Evolutionary conservation across 768 basidiomycete genomes (phyloP), one percentile per base, ranked within the genome.

Genomic region (Rhizopogon roseolus): DNA sequence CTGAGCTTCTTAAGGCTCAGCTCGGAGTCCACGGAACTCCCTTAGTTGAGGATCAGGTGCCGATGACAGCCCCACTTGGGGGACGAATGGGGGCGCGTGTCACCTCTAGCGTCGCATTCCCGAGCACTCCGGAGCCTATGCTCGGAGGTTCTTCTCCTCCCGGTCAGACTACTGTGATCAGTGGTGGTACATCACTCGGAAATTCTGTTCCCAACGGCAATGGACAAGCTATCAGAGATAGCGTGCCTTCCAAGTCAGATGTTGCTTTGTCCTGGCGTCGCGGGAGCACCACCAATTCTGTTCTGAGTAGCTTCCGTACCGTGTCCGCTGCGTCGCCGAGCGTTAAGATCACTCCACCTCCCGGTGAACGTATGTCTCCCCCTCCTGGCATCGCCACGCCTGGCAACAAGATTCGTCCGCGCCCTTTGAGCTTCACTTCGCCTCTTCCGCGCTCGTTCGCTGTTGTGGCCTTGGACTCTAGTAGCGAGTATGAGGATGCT

Each of bases 261-360:
- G 72, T 81, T 34, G 89, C 81, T 46, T 74, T 81, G 37, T 90
- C 88, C 49, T 93, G 91, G 91, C 81, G 91, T 65, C 86, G 91
- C 50, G 81, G 81, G 41, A 84, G 67, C 28, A 66, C 81, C 28
- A 86, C 84, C 64, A 83, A 88, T 66, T 90, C 87, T 11, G 82
- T 85, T 16, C 76, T 90, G 48, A 82, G 76, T 57, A 84, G 81
- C 40, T 80, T 86, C 60, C 83, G 86, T 53, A 69, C 79, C 29
- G 74, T 76, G 28, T 79, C 85, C 38, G 51, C 70, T 54, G 54
- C 60, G 41, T 85, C 86, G 6, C 85, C 86, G 17, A 78, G 74
- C 49, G 82, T 90, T 54, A 89, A 81, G 66, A 73, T 90, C 54
- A 88, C 88, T 0, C 90, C 89, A 40, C 85, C 87, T 16, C 82